Percentiles rank a stretch among this genome's conserved stretches.
phyloP scores from a whole-genome alignment of 805 yeast species.

The Wickerhamiella dianesei region DNA sequence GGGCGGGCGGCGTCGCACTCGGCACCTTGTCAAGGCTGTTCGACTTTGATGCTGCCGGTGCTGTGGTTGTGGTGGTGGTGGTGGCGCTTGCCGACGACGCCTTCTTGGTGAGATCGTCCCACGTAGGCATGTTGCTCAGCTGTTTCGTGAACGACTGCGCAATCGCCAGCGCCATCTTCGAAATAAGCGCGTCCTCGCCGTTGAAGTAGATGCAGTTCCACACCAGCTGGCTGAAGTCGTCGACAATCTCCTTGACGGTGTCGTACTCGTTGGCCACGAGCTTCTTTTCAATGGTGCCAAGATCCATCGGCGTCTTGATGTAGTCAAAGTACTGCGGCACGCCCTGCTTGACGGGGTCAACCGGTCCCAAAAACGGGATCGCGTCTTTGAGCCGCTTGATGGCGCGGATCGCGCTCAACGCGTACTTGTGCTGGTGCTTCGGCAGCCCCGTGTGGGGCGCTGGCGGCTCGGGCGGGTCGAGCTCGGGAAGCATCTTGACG shows the following conservation, averaged over 20 bases:
- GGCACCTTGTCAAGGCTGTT: conserved; percentile 2
- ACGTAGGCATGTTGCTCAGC: conserved; percentile 78
- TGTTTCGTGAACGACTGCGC: conserved; percentile 91
- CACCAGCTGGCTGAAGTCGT: conserved; percentile 77
- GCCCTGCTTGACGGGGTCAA: conserved; percentile 74
- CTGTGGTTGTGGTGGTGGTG: neutral
- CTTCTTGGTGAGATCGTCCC: conserved; percentile 24
- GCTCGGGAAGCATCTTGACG: conserved; percentile 17
- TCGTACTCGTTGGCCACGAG: conserved; percentile 57
- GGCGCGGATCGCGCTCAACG: conserved; percentile 65
- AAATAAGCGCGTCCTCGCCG: conserved; percentile 68
- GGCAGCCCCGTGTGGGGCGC: conserved; percentile 22
- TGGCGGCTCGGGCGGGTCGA: conserved; percentile 18
- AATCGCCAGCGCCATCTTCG: conserved; percentile 83
- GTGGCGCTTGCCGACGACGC: conserved; percentile 24
- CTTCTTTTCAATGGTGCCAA: conserved; percentile 79
- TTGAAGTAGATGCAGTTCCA: conserved; percentile 70
- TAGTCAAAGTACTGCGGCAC: conserved; percentile 83
- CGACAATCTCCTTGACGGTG: conserved; percentile 50
- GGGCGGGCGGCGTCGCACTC: conserved; percentile 3
- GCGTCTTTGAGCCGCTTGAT: conserved; percentile 88
- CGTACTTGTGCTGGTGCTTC: conserved; percentile 69
- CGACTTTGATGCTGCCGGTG: conserved; percentile 6
- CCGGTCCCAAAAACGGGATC: conserved; percentile 77
- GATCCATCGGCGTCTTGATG: conserved; percentile 82